These are phyloP conservation scores for Fusarium humuli DNA, from an alignment of 2,329 filamentous ascomycete species.

Conservation along the genomic window DNA sequence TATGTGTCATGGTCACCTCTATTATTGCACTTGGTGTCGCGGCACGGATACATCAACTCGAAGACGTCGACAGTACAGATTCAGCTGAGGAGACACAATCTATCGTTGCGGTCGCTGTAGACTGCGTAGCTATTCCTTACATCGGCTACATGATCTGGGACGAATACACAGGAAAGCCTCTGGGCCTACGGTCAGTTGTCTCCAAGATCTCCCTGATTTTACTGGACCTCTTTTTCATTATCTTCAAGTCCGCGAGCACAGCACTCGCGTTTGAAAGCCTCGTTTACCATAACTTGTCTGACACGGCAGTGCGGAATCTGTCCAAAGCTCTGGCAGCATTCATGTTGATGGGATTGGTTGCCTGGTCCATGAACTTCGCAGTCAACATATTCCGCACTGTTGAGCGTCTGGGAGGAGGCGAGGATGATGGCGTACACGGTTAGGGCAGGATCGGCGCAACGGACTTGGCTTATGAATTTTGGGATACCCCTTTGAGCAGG, in stretches of 20 bases:
- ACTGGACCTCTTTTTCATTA: slow-evolving; percentile 94
- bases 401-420: slow-evolving; percentile 68
- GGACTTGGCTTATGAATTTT: slow-evolving; percentile 19
- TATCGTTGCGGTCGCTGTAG: slow-evolving; percentile 88
- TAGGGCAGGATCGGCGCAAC: slow-evolving; percentile 22
- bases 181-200: slow-evolving; percentile 84
- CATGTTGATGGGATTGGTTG: slow-evolving; percentile 81
- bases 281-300: slow-evolving; percentile 63
- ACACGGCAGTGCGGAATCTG: slow-evolving; percentile 61
- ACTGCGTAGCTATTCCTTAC: slow-evolving; percentile 89
- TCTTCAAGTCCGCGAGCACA: slow-evolving; percentile 94
- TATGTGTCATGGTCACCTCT: slow-evolving; percentile 86
- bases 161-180: slow-evolving; percentile 93
- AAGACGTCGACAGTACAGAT: slow-evolving; percentile 57
- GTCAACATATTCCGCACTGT: slow-evolving; percentile 83
- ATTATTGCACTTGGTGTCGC: slow-evolving; percentile 84
- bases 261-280: slow-evolving; percentile 89
- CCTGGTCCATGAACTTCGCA: slow-evolving; percentile 92
- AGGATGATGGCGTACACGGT: slow-evolving; percentile 52
- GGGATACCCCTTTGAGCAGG: slow-evolving; percentile 39
- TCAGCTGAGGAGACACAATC: slow-evolving; percentile 77
- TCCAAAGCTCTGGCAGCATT: slow-evolving; percentile 80
- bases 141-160: slow-evolving; percentile 95
- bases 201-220: slow-evolving; percentile 92
- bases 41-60: slow-evolving; percentile 75